phyloP scores from a whole-genome alignment of 2,329 filamentous ascomycete genomes.

The Chrysoporthe cubensis region DNA sequence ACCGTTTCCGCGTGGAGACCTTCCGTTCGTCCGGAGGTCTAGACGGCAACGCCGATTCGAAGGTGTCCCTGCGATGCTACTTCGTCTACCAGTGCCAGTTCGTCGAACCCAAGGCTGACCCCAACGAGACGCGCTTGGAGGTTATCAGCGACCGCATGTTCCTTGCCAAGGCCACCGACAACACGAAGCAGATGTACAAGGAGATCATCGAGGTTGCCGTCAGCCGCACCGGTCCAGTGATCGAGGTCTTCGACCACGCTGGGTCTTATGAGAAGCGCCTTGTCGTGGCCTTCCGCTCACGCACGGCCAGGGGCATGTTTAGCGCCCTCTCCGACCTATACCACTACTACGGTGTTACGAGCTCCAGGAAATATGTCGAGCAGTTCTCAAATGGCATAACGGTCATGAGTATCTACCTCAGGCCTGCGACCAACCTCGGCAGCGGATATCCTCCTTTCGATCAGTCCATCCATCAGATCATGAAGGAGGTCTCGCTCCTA shows the following conservation, averaged over 20 bases:
- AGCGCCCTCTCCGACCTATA: conserved; percentile 94
- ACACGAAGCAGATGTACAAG: conserved; percentile 95
- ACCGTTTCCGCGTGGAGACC: conserved; percentile 90
- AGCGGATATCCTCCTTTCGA: conserved; percentile 77
- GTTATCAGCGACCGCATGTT: conserved; percentile 93
- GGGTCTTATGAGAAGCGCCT: conserved; percentile 89
- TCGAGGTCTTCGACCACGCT: conserved; percentile 97
- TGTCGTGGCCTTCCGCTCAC: conserved; percentile 91
- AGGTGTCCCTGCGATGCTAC: conserved; percentile 91
- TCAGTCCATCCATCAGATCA: conserved; percentile 96
- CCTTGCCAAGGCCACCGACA: conserved; percentile 91
- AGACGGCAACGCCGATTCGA: conserved; percentile 66
- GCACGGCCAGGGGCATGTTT: conserved; percentile 91
- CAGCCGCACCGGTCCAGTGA: conserved; percentile 85
- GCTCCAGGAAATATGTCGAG: conserved; percentile 95
- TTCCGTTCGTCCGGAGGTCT: conserved; percentile 89
- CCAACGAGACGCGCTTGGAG: conserved; percentile 85
- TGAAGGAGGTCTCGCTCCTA: conserved; percentile 94
- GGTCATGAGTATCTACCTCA: conserved; percentile 93
- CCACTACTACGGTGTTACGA: conserved; percentile 97
- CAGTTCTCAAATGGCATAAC: conserved; percentile 99
- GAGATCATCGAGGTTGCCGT: conserved; percentile 89
- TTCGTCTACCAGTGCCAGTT: conserved; percentile 98
- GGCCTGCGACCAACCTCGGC: conserved; percentile 65
- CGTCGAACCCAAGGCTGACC: conserved; percentile 71